A percentile compares a stretch with the other conserved stretches of the same genome.
Conservation (phyloP, 495 filamentous ascomycete genomes). For the Trichoderma gamsii region DNA sequence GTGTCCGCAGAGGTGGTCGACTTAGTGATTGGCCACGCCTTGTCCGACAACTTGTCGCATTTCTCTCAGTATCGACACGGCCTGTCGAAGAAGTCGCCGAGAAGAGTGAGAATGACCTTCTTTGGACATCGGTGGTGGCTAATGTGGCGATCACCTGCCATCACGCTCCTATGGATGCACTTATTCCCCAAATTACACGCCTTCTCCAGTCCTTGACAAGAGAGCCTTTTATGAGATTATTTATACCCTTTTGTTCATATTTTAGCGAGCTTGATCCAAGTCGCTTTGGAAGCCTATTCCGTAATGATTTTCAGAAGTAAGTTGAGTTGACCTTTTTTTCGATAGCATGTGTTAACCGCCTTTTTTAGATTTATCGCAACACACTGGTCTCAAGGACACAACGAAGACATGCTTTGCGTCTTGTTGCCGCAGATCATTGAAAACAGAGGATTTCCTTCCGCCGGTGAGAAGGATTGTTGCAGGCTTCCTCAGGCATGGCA, state of each 20-base stretch:
- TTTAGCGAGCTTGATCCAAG: slow-evolving; percentile 66
- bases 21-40: slow-evolving; percentile 66
- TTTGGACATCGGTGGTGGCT: slow-evolving; percentile 52
- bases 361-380: slow-evolving; percentile 56
- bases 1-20: slow-evolving; percentile 71
- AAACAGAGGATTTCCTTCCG: slow-evolving; percentile 41
- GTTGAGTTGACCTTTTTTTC: slow-evolving; percentile 10
- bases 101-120: slow-evolving; percentile 36
- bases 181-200: slow-evolving; percentile 59
- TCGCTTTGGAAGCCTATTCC: slow-evolving; percentile 67
- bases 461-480: slow-evolving; percentile 49
- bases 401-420: slow-evolving; percentile 62
- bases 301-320: slow-evolving; percentile 76
- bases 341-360: slow-evolving; percentile 22
- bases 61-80: slow-evolving; percentile 33
- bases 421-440: slow-evolving; percentile 62
- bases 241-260: slow-evolving; percentile 77
- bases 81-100: slow-evolving; percentile 29
- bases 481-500: slow-evolving; percentile 63
- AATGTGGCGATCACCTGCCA: slow-evolving; percentile 65
- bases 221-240: slow-evolving; percentile 57
- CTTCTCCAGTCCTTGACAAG: slow-evolving; percentile 59
- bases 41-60: slow-evolving; percentile 49
- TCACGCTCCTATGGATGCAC: slow-evolving; percentile 70
- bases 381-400: slow-evolving; percentile 58